Base-by-base conservation (phyloP, 1,284 basidiomycete species). In the Ceratobasidium sp. region DNA sequence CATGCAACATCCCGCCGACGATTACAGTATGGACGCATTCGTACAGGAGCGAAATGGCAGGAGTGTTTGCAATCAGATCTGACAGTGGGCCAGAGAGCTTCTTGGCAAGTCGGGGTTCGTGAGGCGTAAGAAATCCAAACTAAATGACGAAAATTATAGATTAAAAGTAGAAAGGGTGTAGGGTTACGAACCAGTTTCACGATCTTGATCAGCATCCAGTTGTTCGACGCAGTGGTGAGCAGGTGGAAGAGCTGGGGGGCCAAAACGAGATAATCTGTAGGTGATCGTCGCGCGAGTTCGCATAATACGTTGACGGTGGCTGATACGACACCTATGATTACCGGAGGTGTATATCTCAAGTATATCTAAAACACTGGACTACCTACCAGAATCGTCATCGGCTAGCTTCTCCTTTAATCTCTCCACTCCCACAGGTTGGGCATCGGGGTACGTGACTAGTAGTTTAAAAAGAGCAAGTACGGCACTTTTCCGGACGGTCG, bases 161-260 rank as follows among this genome's bases (percentile, higher is more conserved):
- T 58, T 34, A 69, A 41, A 46, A 28, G n/a, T 28, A 43, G 0
- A 28, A 2, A 1, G 2, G 36, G n/a, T n/a, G 39, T n/a, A 9
- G 9, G 10, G 9, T n/a, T 36, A 79, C 87, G 78, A 79, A 95
- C 95, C 78, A 97, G 83, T 82, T 99, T 99, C 80, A 99, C 91
- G 60, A 98, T 92, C 84, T 99, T 99, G 83, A 99, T 99, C 72
- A 99, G 85, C 93, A 98, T 97, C 97, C 97, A 99, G 79, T 99
- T 99, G 81, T 99, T 99, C 32, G 91, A 92, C 34, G 94, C 95
- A 0, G 91, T 94, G 0, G 95, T 98, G 73, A 99, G 84, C n/a
- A 98, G 86, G 76, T 92, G 92, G 80, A 99, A 99, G 59, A 99
- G 83, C 77, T 95, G 93, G 1, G 97, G 97, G 1, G 97, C 96